Evolutionary conservation across 495 filamentous ascomycete species (phyloP), one percentile per base, ranked within the genome.

Genomic region (Annulohypoxylon maeteangense): DNA sequence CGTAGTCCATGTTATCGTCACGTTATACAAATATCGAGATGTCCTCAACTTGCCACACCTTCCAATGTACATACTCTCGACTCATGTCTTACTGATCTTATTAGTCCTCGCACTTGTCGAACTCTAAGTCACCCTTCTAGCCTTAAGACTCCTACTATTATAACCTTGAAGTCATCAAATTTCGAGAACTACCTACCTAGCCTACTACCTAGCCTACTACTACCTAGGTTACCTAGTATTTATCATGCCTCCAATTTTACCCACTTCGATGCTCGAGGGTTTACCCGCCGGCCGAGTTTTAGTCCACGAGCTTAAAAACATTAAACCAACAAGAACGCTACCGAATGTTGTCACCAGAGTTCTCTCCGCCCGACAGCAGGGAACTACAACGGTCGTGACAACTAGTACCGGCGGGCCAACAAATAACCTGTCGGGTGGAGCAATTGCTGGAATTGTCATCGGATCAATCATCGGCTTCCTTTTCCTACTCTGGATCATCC

Each of bases 401-500:
- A 22, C 55, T 5, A 65, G 63, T 14, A 69, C 48, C 27, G 82
- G 82, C 65, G 75, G 76, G 11, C 50, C 69, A 6, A 54, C 29
- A 11, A 78, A 75, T n/a, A 84, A 78, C 14, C 79, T 89, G 14
- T 79, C 78, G 18, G 81, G 86, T 16, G 87, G 87, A 22, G 86
- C 79, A 1, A 88, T 89, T 44, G 87, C 87, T 0, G 87, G 87
- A 42, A 88, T 89, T 64, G 87, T 89, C 54, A 82, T 89, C 71
- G 87, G 87, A 34, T 82, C 83, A 20, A 85, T 89, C 54, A 85
- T 76, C 51, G 87, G 87, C 6, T 79, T 88, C 1, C 77, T 89
- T 0, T 72, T 89, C 0, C 58, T 89, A 3, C 69, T 86, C 23
- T 89, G 87, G 87, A 78, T 89, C 71, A 71, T 83, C 72, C 75